phyloP scores from a whole-genome alignment of 2,329 filamentous ascomycete genomes.

The Plenodomus biglobosus region DNA sequence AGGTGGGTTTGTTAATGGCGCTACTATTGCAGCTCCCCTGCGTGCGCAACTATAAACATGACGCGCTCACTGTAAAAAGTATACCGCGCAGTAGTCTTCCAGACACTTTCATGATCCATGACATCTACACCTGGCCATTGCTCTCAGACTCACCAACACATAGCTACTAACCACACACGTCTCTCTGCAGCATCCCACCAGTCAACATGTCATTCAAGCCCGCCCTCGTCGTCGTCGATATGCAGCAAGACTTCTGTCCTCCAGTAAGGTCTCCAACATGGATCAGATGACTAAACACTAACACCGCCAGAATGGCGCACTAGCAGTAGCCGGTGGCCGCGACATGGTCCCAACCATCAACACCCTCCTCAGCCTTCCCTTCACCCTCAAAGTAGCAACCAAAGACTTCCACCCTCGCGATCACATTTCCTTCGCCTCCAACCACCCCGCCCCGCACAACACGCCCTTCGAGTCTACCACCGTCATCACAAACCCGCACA shows the following conservation, averaged over 20 bases:
- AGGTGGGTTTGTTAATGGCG: not conserved
- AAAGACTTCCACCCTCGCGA: constrained; percentile 83
- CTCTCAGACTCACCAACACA: not conserved
- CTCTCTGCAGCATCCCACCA: not conserved
- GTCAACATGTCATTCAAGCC: constrained; percentile 44
- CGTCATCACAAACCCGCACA: constrained; percentile 66
- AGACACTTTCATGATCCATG: not conserved
- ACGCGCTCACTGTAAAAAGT: not conserved
- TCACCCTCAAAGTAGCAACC: constrained; percentile 77
- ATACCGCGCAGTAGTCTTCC: not conserved
- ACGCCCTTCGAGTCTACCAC: constrained; percentile 67
- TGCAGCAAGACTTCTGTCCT: constrained; percentile 94
- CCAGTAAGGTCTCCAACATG: constrained; percentile 60
- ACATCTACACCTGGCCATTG: not conserved
- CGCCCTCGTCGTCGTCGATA: constrained; percentile 76
- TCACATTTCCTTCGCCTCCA: constrained; percentile 87
- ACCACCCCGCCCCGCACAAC: constrained; percentile 66
- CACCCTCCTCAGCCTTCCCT: constrained; percentile 69
- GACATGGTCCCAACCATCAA: constrained; percentile 73
- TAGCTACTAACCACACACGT: not conserved
- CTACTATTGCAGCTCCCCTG: constrained; percentile 1
- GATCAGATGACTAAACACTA: not conserved
- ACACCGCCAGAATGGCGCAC: constrained; percentile 69
- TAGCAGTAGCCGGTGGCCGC: constrained; percentile 76
- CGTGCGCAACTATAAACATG: constrained; percentile 1